Conservation (phyloP, 768 basidiomycete genomes). For the Tylopilus rubrobrunneus region DNA sequence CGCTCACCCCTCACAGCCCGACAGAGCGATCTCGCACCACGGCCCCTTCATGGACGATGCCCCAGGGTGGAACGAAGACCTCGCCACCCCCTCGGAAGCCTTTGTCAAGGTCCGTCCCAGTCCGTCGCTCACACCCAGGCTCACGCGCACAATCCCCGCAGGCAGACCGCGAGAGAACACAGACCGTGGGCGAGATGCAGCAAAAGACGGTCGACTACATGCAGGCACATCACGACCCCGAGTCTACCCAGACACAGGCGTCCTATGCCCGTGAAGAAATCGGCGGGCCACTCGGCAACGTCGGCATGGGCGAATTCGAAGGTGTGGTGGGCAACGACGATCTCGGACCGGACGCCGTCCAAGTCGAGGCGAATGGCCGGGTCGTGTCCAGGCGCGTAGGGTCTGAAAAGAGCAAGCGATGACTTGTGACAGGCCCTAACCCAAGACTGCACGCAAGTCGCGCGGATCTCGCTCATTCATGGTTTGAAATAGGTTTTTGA, state of each 20-base stretch:
- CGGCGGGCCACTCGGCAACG: constrained; percentile 24
- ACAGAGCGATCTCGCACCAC: constrained; percentile 44
- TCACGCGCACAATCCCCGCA: background rate
- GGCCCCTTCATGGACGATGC: constrained; percentile 46
- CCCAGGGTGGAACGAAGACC: constrained; percentile 69
- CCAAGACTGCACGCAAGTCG: constrained; percentile 9
- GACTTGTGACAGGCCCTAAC: too few relatives aligned
- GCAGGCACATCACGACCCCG: constrained; percentile 8
- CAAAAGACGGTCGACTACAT: constrained; percentile 21
- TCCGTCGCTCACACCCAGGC: background rate
- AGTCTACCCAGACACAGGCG: constrained; percentile 29
- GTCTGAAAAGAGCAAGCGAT: constrained; percentile 11
- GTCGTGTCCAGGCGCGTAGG: constrained; percentile 17
- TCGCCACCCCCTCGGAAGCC: constrained; percentile 65
- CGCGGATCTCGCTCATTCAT: background rate
- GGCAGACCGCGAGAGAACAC: constrained; percentile 23
- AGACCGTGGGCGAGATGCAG: constrained; percentile 17
- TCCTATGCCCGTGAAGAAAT: constrained; percentile 27
- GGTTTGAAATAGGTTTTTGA: constrained; percentile 8
- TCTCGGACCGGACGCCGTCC: constrained; percentile 22
- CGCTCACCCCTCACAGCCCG: constrained; percentile 30
- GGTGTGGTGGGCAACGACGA: constrained; percentile 28
- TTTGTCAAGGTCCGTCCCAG: constrained; percentile 49
- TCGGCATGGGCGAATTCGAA: constrained; percentile 30
- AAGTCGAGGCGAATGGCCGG: constrained; percentile 24